Base-by-base conservation (phyloP, 768 basidiomycete species). In the Ramaria rubella region DNA sequence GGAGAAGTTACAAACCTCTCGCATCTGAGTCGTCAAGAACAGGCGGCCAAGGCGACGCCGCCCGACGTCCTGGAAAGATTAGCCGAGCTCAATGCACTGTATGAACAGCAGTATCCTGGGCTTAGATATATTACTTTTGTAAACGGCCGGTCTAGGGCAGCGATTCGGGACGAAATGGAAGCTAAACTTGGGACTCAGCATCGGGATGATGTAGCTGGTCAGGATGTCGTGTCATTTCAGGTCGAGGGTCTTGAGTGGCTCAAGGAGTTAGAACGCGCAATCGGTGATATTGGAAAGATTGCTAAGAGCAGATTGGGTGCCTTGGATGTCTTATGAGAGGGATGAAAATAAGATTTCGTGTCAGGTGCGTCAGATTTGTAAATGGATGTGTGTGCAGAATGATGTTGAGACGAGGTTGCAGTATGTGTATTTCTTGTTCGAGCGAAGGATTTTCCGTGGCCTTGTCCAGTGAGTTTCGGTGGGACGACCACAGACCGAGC, bases 81-180 rank as follows among this genome's bases (percentile, higher is more conserved):
- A 17, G 77, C 68, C 30, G 80, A 87, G 61, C 78, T 95, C 49
- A 96, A 96, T 62, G 76, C 73, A 11, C 80, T 81, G 60, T 95
- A 94, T 65, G 90, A 94, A 66, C 72, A 66, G 27, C 71, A 71
- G 52, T 95, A 85, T 64, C 82, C 86, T 0, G 83, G 86, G 3
- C 67, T 96, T 60, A 78, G 88, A 19, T 95, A 92, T 65, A 90
- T 96, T 71, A 94, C 91, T 5, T 96, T 94, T 65, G 94, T 95
- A 38, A 91, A 93, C 64, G 90, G 90, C 31, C 79, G 93, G 58
- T 80, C 80, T 59, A 75, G 92, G 36, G 78, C 77, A 31, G 77
- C 68, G 45, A 85, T 96, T 62, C 84, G 81, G 36, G 76, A 81
- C 61, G 90, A 94, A 72, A 86, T 96, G 78, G 90, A 94, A 68